These are phyloP conservation scores for Verticillium tricorpus DNA, from an alignment of 2,329 filamentous ascomycete species.

Conservation along the genomic window DNA sequence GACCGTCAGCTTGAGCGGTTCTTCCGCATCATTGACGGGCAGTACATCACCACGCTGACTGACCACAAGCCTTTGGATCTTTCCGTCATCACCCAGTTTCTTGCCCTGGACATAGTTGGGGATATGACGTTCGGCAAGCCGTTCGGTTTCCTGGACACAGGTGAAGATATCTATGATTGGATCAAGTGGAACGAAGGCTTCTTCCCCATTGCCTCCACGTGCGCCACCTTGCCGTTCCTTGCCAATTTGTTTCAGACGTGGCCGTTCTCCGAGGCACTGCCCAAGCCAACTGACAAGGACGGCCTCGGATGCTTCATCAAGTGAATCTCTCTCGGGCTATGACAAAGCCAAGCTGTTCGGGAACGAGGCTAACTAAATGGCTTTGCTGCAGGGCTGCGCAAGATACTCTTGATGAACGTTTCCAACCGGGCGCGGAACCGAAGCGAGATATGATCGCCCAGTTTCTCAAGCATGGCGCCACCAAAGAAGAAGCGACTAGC, in stretches of 20 bases:
- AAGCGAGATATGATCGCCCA: constrained; percentile 34
- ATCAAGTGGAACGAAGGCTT: constrained; percentile 38
- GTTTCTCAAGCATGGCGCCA: constrained; percentile 32
- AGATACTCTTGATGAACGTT: background rate
- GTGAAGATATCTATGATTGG: constrained; percentile 42
- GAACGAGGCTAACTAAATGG: background rate
- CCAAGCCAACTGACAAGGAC: constrained; percentile 28
- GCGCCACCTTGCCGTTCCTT: constrained; percentile 31
- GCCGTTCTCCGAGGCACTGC: constrained; percentile 29
- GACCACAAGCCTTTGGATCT: constrained; percentile 38
- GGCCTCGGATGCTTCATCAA: constrained; percentile 34
- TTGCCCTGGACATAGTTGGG: constrained; percentile 50
- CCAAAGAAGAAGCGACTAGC: constrained; percentile 19
- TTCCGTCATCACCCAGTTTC: constrained; percentile 44
- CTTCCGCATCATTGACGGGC: constrained; percentile 38
- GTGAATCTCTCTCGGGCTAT: constrained; percentile 17
- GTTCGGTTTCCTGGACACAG: constrained; percentile 45
- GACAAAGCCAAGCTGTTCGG: background rate
- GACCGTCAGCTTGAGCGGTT: constrained; percentile 33
- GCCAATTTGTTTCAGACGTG: constrained; percentile 28
- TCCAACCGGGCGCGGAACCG: constrained; percentile 15
- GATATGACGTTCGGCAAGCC: constrained; percentile 46
- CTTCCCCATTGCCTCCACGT: constrained; percentile 29
- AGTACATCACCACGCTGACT: constrained; percentile 36
- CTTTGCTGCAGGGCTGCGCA: constrained; percentile 12